A percentile compares a stretch with the other conserved stretches of the same genome.
These are phyloP conservation scores for Quercus variabilis DNA, from an alignment of 306 rosid genomes.

Conservation along the genomic window DNA sequence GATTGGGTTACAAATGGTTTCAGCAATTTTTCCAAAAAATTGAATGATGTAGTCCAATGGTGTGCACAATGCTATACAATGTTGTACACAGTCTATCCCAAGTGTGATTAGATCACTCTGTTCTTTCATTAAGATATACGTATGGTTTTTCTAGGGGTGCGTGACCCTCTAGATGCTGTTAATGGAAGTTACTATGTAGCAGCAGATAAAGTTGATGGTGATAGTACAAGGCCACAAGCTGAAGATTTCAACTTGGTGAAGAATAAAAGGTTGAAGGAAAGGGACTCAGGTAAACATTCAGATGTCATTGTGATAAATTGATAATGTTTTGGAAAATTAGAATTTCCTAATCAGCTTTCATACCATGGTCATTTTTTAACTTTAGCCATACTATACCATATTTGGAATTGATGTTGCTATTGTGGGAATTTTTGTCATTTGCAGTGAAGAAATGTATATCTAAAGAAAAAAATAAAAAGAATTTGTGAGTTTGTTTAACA, in stretches of 20 bases:
- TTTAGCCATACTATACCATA: background rate
- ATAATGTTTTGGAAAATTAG: background rate
- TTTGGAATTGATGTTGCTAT: background rate
- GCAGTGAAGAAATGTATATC: background rate
- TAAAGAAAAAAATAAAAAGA: background rate
- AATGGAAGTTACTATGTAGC: conserved; percentile 17
- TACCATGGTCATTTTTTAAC: background rate
- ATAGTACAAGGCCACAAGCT: conserved; percentile 14
- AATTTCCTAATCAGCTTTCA: no score
- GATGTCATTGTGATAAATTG: background rate
- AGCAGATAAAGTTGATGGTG: conserved; percentile 15
- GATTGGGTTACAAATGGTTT: background rate
- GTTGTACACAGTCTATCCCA: background rate
- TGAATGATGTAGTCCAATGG: background rate
- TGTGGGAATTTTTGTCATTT: background rate
- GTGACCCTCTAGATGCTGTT: conserved; percentile 30
- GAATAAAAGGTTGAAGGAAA: conserved; percentile 47
- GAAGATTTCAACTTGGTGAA: conserved; percentile 38
- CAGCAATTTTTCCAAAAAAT: background rate
- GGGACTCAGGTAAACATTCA: conserved; percentile 38
- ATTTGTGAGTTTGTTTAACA: no score
- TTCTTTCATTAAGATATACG: background rate
- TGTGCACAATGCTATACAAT: background rate
- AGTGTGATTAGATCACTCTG: background rate
- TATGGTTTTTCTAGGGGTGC: conserved; percentile 45